A percentile compares a stretch with the other conserved stretches of the same genome.
These are phyloP conservation scores for Hippophae tibetana DNA, from an alignment of 306 rosid species.

Conservation along the genomic window DNA sequence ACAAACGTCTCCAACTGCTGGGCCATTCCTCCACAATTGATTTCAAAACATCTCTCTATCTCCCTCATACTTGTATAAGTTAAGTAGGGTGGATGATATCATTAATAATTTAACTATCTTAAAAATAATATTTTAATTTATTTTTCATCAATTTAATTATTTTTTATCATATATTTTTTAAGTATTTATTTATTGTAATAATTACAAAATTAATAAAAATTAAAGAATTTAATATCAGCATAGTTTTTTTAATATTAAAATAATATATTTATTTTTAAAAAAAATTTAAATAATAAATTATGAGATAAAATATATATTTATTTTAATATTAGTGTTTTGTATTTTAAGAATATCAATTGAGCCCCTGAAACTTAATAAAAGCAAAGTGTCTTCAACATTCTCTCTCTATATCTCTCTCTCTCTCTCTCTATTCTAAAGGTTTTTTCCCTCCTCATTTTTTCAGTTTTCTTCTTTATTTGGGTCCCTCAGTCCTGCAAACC, in stretches of 20 bases:
- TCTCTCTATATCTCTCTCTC: conserved; percentile 3
- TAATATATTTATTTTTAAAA: too few relatives aligned
- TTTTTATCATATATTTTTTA: too few relatives aligned
- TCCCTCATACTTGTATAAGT: not conserved
- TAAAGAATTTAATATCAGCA: too few relatives aligned
- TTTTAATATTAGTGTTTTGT: too few relatives aligned
- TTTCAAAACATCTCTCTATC: conserved; percentile 15
- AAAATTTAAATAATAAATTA: too few relatives aligned
- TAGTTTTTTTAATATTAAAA: too few relatives aligned
- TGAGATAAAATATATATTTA: too few relatives aligned
- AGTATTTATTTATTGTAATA: too few relatives aligned
- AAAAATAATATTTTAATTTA: not conserved
- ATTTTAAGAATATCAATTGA: too few relatives aligned
- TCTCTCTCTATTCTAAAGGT: not conserved
- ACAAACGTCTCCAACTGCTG: conserved; percentile 49
- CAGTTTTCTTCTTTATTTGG: conserved; percentile 6
- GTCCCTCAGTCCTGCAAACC: conserved; percentile 32
- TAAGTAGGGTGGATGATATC: not conserved
- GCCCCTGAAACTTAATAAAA: conserved; percentile 66
- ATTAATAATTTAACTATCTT: conserved; percentile 20
- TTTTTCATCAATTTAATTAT: too few relatives aligned
- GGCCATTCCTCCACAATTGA: conserved; percentile 41
- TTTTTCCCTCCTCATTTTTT: not conserved
- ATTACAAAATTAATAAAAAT: too few relatives aligned
- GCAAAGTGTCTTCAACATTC: conserved; percentile 56